These are phyloP conservation scores for Erysimum pusillum DNA, from an alignment of 441 rosid genomes.

Conservation along the genomic window DNA sequence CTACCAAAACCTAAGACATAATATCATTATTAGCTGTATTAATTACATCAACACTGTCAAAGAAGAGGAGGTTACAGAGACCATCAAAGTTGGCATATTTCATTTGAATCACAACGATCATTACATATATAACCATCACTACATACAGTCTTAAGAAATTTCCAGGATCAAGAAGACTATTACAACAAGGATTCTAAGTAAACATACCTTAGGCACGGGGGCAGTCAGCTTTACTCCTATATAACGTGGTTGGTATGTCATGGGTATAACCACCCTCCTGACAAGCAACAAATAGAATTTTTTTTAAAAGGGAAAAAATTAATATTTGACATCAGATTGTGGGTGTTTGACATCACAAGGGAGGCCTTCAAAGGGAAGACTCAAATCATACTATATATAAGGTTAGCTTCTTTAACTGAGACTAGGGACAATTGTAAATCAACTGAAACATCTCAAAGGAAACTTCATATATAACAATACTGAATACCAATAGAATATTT, in stretches of 20 bases:
- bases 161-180: slow-evolving; percentile 36
- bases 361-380: slow-evolving; percentile 8
- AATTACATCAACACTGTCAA: slow-evolving; percentile 2
- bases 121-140: slow-evolving; percentile 8
- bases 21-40: background rate
- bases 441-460: slow-evolving; percentile 1
- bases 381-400: background rate
- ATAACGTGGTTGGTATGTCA: slow-evolving; percentile 94
- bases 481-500: background rate
- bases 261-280: slow-evolving; percentile 89
- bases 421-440: slow-evolving; percentile 4
- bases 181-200: slow-evolving; percentile 21
- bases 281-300: slow-evolving; percentile 1
- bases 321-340: background rate
- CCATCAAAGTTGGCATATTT: slow-evolving; percentile 7
- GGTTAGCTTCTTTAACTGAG: background rate
- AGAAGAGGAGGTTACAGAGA: slow-evolving; percentile 27
- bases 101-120: background rate
- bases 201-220: slow-evolving; percentile 85
- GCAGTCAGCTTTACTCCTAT: slow-evolving; percentile 97
- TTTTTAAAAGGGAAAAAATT: slow-evolving; percentile 25
- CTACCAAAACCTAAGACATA: background rate
- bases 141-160: slow-evolving; percentile 6
- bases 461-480: background rate
- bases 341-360: slow-evolving; percentile 3